Base-by-base conservation (phyloP, 1,284 basidiomycete species). In the Cryptococcus sp. region DNA sequence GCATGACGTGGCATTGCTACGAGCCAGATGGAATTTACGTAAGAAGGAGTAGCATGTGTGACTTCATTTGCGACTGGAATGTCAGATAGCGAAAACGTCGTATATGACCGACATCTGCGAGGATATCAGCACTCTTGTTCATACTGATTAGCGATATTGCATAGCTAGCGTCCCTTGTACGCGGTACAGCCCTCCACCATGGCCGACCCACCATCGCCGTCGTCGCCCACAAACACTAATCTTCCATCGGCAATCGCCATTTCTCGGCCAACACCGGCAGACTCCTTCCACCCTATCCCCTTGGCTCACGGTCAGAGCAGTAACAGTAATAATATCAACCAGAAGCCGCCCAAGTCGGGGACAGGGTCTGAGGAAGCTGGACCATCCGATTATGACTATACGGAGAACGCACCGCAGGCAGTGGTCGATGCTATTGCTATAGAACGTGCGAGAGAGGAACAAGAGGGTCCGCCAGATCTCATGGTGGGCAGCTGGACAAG, bases 331-430 rank as follows among this genome's bases (percentile, higher is more conserved):
- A 39, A 20, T 5, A 48, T 52, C 17, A 46, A 53, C 35, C 19
- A 51, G 4, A 45, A 50, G 3, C 19, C 25, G 16, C 19, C 8
- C 35, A 23, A 27, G n/a, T 30, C 23, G n/a, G 39, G 25, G 45
- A 11, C 8, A 38, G 38, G 25, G 6, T 51, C 53, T 22, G 52
- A 48, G 25, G 48, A 46, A 50, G 62, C 45, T 45, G 64, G 61
- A 39, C 59, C 60, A 5, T 66, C 67, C 5, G 45, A 54, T 3
- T 60, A 71, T 48, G 71, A 73, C 48, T 73, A 73, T 54, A 73
- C 71, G 3, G 71, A 73, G 57, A 71, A 72, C 54, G 71, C 71
- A 17, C 66, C 70, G 5, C 70, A 70, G 42, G 69, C 64, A 0
- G 69, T 67, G 13, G 63, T 73, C 3, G 68, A 72, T 54, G 70